Percentiles rank a stretch among this genome's conserved stretches.
phyloP scores from a whole-genome alignment of 1,284 basidiomycete species.

The Lentinula novae-zelandiae region DNA sequence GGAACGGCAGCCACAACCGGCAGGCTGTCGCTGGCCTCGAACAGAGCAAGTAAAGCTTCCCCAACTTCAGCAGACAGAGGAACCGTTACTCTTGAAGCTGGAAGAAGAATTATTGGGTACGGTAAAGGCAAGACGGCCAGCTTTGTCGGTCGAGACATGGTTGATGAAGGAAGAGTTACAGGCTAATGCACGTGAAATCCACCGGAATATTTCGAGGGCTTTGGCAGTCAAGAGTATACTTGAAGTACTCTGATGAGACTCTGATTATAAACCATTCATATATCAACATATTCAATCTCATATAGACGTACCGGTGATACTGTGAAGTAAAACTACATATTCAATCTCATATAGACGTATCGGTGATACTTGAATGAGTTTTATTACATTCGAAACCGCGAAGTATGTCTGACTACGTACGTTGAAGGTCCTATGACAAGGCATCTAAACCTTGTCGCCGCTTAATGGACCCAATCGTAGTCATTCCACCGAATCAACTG shows the following conservation, averaged over 20 bases:
- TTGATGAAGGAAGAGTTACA: background rate
- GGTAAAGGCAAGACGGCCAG: slow-evolving; percentile 61
- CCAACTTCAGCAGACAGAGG: slow-evolving; percentile 54
- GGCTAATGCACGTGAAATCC: background rate
- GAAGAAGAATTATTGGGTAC: slow-evolving; percentile 64
- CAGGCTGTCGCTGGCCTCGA: slow-evolving; percentile 58
- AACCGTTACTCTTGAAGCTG: slow-evolving; percentile 59
- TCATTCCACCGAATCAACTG: background rate
- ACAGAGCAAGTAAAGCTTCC: slow-evolving; percentile 54
- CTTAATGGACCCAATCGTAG: background rate
- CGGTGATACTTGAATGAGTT: too few species aligned
- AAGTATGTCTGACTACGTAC: too few species aligned
- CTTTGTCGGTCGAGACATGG: slow-evolving; percentile 25
- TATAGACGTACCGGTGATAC: background rate
- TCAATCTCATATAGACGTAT: background rate
- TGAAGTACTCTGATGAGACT: background rate
- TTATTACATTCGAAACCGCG: too few species aligned
- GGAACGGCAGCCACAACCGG: slow-evolving; percentile 67
- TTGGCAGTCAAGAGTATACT: background rate
- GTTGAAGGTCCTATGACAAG: too few species aligned
- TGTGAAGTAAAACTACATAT: background rate
- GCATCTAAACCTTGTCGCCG: too few species aligned
- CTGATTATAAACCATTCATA: background rate
- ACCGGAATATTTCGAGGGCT: background rate
- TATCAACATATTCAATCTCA: background rate